phyloP scores from a whole-genome alignment of 2,329 filamentous ascomycete species.

The Alternaria viburni region DNA sequence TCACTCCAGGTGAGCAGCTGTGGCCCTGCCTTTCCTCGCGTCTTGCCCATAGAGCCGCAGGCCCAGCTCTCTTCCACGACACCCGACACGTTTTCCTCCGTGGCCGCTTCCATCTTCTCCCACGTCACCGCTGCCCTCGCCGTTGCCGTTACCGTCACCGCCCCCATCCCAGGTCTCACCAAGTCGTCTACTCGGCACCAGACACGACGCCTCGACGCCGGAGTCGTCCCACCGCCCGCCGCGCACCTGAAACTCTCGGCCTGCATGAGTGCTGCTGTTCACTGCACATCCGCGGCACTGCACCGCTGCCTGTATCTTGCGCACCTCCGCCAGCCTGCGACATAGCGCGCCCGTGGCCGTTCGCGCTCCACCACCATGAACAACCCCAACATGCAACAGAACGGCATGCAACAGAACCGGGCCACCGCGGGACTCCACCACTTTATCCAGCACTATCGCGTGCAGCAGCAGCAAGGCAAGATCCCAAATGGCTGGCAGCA shows the following conservation, averaged over 20 bases:
- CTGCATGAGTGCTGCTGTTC: constrained; percentile 29
- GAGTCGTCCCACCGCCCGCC: not conserved
- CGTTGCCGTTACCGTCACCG: not conserved
- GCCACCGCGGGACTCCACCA: constrained; percentile 29
- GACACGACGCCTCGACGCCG: constrained; percentile 5
- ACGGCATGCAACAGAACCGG: constrained; percentile 17
- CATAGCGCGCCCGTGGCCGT: constrained; percentile 5
- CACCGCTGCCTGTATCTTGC: constrained; percentile 21
- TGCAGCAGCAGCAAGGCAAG: constrained; percentile 34
- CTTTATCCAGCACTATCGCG: constrained; percentile 38
- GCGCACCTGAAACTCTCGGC: constrained; percentile 1
- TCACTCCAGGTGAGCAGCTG: constrained; percentile 16
- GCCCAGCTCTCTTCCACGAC: constrained; percentile 1
- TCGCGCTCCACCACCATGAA: constrained; percentile 38
- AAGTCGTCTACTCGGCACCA: constrained; percentile 1
- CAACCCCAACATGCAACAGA: constrained; percentile 41
- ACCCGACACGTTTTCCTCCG: not conserved
- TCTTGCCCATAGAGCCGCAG: not conserved
- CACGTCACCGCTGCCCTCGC: not conserved
- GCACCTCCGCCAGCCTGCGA: constrained; percentile 5
- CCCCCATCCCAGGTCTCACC: not conserved
- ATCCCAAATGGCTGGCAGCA: constrained; percentile 44
- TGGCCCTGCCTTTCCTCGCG: constrained; percentile 1
- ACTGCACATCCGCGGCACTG: constrained; percentile 22
- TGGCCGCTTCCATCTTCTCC: not conserved